Conservation (phyloP, 768 basidiomycete species). For the Suillus bovinus region DNA sequence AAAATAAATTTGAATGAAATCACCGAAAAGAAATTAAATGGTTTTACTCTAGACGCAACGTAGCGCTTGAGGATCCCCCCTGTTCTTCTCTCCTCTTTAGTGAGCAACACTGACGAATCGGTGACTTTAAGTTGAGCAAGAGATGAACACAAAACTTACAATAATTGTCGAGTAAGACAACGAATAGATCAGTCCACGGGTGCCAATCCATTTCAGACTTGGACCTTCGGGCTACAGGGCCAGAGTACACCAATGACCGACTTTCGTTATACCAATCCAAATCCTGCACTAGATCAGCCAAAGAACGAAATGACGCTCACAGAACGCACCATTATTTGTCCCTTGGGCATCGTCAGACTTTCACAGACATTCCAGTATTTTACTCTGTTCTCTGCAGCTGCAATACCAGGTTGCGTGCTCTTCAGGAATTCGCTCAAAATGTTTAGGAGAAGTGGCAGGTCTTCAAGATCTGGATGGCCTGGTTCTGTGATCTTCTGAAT, state of each 20-base stretch:
- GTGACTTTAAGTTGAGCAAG: not conserved
- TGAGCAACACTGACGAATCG: slow-evolving; percentile 54
- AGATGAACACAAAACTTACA: slow-evolving; percentile 43
- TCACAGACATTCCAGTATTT: slow-evolving; percentile 84
- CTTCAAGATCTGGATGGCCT: slow-evolving; percentile 79
- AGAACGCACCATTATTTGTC: slow-evolving; percentile 76
- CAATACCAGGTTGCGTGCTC: slow-evolving; percentile 88
- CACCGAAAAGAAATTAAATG: not conserved
- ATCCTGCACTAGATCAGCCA: slow-evolving; percentile 44
- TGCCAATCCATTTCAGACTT: slow-evolving; percentile 66
- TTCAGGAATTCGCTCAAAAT: slow-evolving; percentile 75
- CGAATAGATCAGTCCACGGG: slow-evolving; percentile 69
- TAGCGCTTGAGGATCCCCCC: slow-evolving; percentile 49
- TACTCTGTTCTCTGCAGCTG: slow-evolving; percentile 87
- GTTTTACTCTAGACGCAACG: slow-evolving; percentile 66
- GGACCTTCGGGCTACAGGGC: slow-evolving; percentile 59
- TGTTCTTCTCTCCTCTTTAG: slow-evolving; percentile 56
- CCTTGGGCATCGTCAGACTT: slow-evolving; percentile 69
- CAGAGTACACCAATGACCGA: slow-evolving; percentile 68
- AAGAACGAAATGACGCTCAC: not conserved
- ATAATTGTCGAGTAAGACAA: slow-evolving; percentile 75
- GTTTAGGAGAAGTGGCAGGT: slow-evolving; percentile 67
- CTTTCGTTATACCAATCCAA: slow-evolving; percentile 79
- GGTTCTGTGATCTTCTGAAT: slow-evolving; percentile 65
- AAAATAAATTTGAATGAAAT: slow-evolving; percentile 12